phyloP scores from a whole-genome alignment of 2,329 filamentous ascomycete species.

The Phialemoniopsis sp. region DNA sequence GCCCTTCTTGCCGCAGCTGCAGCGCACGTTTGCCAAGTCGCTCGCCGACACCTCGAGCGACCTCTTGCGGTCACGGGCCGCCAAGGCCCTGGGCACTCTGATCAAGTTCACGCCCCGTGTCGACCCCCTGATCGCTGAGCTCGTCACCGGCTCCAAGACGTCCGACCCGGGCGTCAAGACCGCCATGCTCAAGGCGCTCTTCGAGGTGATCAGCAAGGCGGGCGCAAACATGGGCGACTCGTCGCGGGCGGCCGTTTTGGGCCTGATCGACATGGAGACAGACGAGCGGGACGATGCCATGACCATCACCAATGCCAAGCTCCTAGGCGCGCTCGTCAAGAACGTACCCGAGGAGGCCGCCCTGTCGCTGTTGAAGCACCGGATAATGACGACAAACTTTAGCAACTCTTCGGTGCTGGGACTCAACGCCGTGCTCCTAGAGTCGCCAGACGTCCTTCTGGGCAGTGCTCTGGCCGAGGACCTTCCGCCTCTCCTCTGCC shows the following conservation, averaged over 20 bases:
- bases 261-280: constrained; percentile 80
- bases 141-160: constrained; percentile 95
- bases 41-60: constrained; percentile 92
- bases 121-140: constrained; percentile 86
- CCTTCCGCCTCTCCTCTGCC: constrained; percentile 69
- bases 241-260: constrained; percentile 80
- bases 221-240: constrained; percentile 91
- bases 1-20: constrained; percentile 93
- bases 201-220: constrained; percentile 93
- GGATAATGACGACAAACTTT: constrained; percentile 74
- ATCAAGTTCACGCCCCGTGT: constrained; percentile 95
- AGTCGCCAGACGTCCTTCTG: constrained; percentile 68
- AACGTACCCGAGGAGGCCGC: constrained; percentile 74
- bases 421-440: constrained; percentile 82
- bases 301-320: constrained; percentile 84
- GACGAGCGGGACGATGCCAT: constrained; percentile 73
- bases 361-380: constrained; percentile 54
- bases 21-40: constrained; percentile 94
- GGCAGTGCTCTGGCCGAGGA: constrained; percentile 66
- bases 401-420: constrained; percentile 77
- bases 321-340: constrained; percentile 86
- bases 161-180: constrained; percentile 81
- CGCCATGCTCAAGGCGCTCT: constrained; percentile 95
- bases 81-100: constrained; percentile 88
- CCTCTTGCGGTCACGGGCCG: constrained; percentile 78